Conservation (phyloP, 129 eudicot genomes). For the Smallanthus sonchifolius region DNA sequence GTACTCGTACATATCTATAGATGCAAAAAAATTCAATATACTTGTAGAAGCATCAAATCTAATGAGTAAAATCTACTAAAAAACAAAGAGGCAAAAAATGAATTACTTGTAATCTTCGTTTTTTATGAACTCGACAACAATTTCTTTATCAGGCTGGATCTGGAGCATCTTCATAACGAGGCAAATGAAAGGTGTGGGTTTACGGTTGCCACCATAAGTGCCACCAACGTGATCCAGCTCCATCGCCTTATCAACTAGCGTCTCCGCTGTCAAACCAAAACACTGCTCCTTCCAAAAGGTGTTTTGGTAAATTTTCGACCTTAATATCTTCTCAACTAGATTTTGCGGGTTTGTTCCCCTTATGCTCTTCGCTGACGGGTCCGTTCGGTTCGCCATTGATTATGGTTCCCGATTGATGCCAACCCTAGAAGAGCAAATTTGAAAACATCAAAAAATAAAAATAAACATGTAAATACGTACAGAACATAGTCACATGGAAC, state of each 20-base stretch:
- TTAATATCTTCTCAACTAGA: slow-evolving; percentile 73
- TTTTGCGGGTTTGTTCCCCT: slow-evolving; percentile 95
- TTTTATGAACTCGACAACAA: slow-evolving; percentile 90
- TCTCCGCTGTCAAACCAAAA: slow-evolving; percentile 98
- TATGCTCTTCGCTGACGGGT: slow-evolving; percentile 86
- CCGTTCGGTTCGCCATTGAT: slow-evolving; percentile 96
- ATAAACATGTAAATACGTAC: background rate
- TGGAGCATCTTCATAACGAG: slow-evolving; percentile 96
- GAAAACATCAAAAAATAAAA: background rate
- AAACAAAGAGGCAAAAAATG: background rate
- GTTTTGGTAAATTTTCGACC: slow-evolving; percentile 83
- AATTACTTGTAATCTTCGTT: slow-evolving; percentile 86
- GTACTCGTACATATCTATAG: slow-evolving; percentile 66
- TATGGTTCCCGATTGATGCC: slow-evolving; percentile 9
- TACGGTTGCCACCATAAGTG: slow-evolving; percentile 79
- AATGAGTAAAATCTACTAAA: background rate
- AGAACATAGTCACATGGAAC: too few species aligned
- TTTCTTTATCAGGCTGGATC: slow-evolving; percentile 98
- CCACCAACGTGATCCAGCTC: slow-evolving; percentile 96
- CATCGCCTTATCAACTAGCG: slow-evolving; percentile 97
- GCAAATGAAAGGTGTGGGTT: slow-evolving; percentile 90
- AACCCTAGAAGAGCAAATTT: background rate
- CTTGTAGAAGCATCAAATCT: background rate
- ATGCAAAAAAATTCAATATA: background rate
- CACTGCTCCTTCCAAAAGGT: slow-evolving; percentile 96